A percentile compares a stretch with the other conserved stretches of the same genome.
These are phyloP conservation scores for Arthroderma uncinatum DNA, from an alignment of 2,329 filamentous ascomycete species.

Conservation along the genomic window DNA sequence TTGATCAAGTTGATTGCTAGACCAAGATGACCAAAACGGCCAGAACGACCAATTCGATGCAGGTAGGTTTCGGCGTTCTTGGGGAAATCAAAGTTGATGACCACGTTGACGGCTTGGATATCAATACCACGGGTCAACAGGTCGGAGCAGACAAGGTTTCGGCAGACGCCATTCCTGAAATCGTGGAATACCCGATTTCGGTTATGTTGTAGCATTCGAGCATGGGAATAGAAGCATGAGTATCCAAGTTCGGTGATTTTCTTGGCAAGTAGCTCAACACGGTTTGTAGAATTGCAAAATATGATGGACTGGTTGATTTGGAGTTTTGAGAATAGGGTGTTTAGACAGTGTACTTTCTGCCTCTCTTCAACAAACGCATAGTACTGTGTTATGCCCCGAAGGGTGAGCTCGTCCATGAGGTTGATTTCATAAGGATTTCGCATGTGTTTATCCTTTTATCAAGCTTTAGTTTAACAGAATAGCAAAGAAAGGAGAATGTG, in stretches of 20 bases:
- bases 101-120: conserved; percentile 97
- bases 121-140: conserved; percentile 96
- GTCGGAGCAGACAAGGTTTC: conserved; percentile 96
- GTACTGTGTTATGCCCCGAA: conserved; percentile 97
- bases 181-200: conserved; percentile 99
- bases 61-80: conserved; percentile 99
- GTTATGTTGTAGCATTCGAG: conserved; percentile 88
- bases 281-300: conserved; percentile 98
- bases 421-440: conserved; percentile 94
- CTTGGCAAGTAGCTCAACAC: conserved; percentile 92
- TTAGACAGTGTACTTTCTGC: conserved; percentile 97
- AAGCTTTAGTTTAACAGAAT: neutral
- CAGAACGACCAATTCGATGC: conserved; percentile 94
- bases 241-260: conserved; percentile 99
- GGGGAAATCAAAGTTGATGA: conserved; percentile 99
- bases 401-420: conserved; percentile 96
- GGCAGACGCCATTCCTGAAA: conserved; percentile 94
- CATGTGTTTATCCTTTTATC: conserved; percentile 79
- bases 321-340: conserved; percentile 96
- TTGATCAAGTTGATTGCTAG: conserved; percentile 98
- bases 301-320: conserved; percentile 99
- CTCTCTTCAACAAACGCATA: conserved; percentile 99
- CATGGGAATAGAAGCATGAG: conserved; percentile 98
- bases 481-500: neutral
- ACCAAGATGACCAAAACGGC: conserved; percentile 92